Base-by-base conservation (phyloP, 352 stramenopile genomes). In the Blastocystis sp. region DNA sequence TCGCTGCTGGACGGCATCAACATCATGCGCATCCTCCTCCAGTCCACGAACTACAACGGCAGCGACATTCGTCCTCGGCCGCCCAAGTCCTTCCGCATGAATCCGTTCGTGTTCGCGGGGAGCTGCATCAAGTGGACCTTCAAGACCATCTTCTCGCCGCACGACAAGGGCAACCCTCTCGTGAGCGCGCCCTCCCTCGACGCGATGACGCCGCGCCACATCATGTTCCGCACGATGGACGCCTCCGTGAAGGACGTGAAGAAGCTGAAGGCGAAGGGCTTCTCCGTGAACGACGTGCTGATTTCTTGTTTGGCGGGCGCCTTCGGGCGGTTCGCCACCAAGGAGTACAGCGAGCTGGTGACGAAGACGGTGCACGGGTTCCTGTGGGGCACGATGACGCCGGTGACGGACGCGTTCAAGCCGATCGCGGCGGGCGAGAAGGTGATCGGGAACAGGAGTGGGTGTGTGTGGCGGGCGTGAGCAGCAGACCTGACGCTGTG, bases 231-330 rank as follows among this genome's bases (percentile, higher is more conserved):
- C 23, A 76, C 66, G 3, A 76, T 76, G 66, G 66, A 76, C 38
- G 52, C 66, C 48, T 53, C 66, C 41, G 38, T 76, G n/a, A 10
- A 11, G 10, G 66, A 67, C 40, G 21, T 82, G 4, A 70, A 82
- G 74, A 10, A 28, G 21, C 34, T 82, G 21, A 82, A 82, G 34
- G n/a, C 38, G 7, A 1, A 38, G 10, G 74, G 74, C 21, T 82
- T 52, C 45, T 66, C 74, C 21, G 74, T 82, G n/a, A 82, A 82
- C 45, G 74, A 82, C 45, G 43, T 82, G n/a, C 21, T 82, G 23
- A 70, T 70, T 52, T 70, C 56, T 21, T 82, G 74, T 28, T 23
- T 82, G 10, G 59, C 61, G 21, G 23, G 28, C 2, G 74, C 41
- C 21, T 82, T 82, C 43, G 61, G 40, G 17, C 38, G 23, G 10